Evolutionary conservation across 1,284 basidiomycete genomes (phyloP).

Genomic region (Ustanciosporium gigantosporum): DNA sequence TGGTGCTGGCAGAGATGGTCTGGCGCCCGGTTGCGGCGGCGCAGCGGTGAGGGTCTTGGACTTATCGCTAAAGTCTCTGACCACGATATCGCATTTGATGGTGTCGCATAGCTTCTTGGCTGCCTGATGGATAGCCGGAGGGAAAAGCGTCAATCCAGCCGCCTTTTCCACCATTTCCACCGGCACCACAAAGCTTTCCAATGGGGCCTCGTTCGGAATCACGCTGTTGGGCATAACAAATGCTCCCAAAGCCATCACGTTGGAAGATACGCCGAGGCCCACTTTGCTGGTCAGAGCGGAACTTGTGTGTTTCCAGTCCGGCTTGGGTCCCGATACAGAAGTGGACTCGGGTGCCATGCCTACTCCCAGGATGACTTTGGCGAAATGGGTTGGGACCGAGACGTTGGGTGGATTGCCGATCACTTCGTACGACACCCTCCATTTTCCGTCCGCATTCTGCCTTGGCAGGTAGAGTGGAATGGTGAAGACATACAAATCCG

Average conservation of each 20-base stretch:
- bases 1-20: conserved; percentile 4
- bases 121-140: conserved; percentile 75
- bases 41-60: conserved; percentile 24
- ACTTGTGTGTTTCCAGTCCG: conserved; percentile 10
- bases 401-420: conserved; percentile 89
- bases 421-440: conserved; percentile 82
- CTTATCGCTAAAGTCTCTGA: conserved; percentile 51
- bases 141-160: conserved; percentile 86
- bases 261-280: conserved; percentile 7
- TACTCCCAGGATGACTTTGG: conserved; percentile 83
- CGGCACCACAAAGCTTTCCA: conserved; percentile 53
- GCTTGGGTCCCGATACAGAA: conserved; percentile 8
- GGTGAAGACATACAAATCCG: conserved; percentile 96
- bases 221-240: conserved; percentile 60
- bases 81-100: conserved; percentile 50
- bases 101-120: conserved; percentile 79
- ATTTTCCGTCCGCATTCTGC: conserved; percentile 83
- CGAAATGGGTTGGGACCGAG: conserved; percentile 95
- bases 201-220: conserved; percentile 53
- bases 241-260: conserved; percentile 39
- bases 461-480: conserved; percentile 94
- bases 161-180: conserved; percentile 90
- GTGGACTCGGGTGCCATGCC: conserved; percentile 5
- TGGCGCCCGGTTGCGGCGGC: conserved; percentile 3
- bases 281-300: conserved; percentile 63